A percentile compares a stretch with the other conserved stretches of the same genome.
Evolutionary conservation across 1,284 basidiomycete species (phyloP).

Genomic region (Cutaneotrichosporon arboriforme): DNA sequence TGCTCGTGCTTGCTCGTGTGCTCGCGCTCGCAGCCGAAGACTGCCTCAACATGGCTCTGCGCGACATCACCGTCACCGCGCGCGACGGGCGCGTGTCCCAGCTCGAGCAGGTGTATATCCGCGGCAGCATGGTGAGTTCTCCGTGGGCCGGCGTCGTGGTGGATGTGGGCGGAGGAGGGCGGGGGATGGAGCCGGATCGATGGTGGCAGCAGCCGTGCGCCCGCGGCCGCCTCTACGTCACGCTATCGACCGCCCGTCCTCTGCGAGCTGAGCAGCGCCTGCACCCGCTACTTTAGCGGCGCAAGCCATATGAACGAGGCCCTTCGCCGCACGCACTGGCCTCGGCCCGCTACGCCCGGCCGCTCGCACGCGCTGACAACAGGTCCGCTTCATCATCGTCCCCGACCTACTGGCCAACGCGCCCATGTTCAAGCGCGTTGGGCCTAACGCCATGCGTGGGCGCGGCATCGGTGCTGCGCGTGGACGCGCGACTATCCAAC

Average conservation of each 20-base stretch:
- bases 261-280: too few relatives aligned
- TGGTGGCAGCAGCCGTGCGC: too few relatives aligned
- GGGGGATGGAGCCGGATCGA: too few relatives aligned
- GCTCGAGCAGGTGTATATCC: conserved; percentile 97
- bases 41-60: conserved; percentile 93
- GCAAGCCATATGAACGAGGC: too few relatives aligned
- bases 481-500: conserved; percentile 49
- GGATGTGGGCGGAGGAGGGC: background rate
- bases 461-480: conserved; percentile 86
- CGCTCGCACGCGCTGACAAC: background rate
- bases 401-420: conserved; percentile 99
- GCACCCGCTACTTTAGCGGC: too few relatives aligned
- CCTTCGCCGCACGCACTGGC: too few relatives aligned
- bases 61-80: conserved; percentile 95
- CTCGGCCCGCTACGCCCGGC: too few relatives aligned
- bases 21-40: conserved; percentile 76
- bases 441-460: conserved; percentile 97
- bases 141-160: background rate
- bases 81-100: conserved; percentile 99
- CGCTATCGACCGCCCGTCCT: too few relatives aligned
- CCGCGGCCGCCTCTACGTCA: too few relatives aligned
- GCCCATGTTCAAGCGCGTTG: conserved; percentile 99
- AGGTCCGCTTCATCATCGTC: conserved; percentile 93
- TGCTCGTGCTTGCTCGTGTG: too few relatives aligned
- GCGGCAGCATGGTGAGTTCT: conserved; percentile 74